phyloP scores from a whole-genome alignment of 2,329 filamentous ascomycete genomes.

The Neofusicoccum umdonicola region DNA sequence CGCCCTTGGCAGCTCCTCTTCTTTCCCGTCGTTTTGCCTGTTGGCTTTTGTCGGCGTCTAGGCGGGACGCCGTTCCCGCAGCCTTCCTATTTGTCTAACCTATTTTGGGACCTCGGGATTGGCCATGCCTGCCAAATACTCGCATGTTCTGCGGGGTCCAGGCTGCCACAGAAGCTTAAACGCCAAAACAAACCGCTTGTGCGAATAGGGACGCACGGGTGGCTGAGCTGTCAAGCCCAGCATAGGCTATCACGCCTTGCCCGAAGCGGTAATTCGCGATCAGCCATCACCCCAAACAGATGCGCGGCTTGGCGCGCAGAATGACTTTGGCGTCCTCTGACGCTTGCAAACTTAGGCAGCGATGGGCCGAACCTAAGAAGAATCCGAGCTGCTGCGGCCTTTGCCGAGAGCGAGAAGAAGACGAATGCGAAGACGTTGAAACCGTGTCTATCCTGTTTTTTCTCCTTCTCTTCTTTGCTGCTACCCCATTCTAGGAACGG shows the following conservation, averaged over 20 bases:
- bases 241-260: neutral
- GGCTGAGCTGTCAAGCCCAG: neutral
- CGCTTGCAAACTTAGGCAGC: neutral
- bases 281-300: neutral
- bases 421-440: neutral
- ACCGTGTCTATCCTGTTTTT: neutral
- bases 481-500: neutral
- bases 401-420: neutral
- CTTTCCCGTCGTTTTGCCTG: neutral
- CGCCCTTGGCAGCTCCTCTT: neutral
- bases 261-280: neutral
- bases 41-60: neutral
- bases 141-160: neutral
- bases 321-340: neutral
- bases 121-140: neutral
- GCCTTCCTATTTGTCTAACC: conserved; percentile 2
- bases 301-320: neutral
- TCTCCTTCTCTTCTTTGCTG: neutral
- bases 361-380: neutral
- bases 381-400: neutral
- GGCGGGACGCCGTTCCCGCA: neutral
- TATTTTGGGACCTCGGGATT: neutral
- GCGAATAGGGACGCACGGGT: neutral
- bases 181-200: neutral
- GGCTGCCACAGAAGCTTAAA: neutral